Conservation (phyloP, 371 early-diverging fungal species). For the Choanephora cucurbitarum region DNA sequence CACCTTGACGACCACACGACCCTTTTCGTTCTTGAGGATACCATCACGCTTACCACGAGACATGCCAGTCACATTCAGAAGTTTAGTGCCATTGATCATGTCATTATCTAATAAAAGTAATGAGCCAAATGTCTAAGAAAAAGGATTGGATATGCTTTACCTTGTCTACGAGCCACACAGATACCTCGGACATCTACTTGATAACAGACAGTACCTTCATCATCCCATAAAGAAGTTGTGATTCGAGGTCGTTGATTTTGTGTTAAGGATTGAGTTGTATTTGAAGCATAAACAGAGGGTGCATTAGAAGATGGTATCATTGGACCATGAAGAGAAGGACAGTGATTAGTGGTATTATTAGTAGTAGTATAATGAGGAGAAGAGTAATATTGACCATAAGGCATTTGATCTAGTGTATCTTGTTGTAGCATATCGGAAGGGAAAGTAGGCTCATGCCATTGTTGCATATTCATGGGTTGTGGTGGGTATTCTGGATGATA, state of each 20-base stretch:
- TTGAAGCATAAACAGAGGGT: constrained; percentile 4
- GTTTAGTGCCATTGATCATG: constrained; percentile 86
- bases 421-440: not conserved
- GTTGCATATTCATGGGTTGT: not conserved
- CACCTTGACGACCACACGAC: constrained; percentile 80
- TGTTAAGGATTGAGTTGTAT: not conserved
- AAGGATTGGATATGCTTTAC: constrained; percentile 48
- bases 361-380: constrained; percentile 3
- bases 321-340: constrained; percentile 10
- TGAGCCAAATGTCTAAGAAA: constrained; percentile 1
- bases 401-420: not conserved
- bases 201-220: constrained; percentile 78
- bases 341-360: constrained; percentile 3
- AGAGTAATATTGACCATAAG: constrained; percentile 1
- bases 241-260: constrained; percentile 49
- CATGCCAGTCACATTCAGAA: constrained; percentile 85
- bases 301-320: constrained; percentile 12
- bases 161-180: constrained; percentile 77
- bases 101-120: constrained; percentile 60
- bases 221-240: constrained; percentile 82
- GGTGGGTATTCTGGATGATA: not conserved
- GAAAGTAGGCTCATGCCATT: constrained; percentile 7
- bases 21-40: constrained; percentile 84
- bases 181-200: constrained; percentile 80
- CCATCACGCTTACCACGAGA: constrained; percentile 87